phyloP scores from a whole-genome alignment of 2,329 filamentous ascomycete species.

The Helicocarpus griseus region DNA sequence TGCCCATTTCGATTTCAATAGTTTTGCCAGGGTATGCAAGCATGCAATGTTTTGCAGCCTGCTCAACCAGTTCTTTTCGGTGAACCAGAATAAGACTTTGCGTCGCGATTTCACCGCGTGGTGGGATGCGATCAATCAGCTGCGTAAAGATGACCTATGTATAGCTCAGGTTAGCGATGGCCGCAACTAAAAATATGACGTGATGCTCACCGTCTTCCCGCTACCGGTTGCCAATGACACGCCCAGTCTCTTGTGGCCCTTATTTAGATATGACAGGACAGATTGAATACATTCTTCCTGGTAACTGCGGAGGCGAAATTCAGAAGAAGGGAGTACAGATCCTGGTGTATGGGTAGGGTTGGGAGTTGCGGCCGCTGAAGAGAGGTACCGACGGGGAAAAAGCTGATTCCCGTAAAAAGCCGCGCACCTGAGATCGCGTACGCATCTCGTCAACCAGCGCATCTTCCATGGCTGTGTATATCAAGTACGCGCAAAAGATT shows the following conservation, averaged over 20 bases:
- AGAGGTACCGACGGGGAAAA: conserved; percentile 8
- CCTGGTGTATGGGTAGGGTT: conserved; percentile 6
- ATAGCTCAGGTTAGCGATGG: conserved; percentile 5
- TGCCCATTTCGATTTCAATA: conserved; percentile 89
- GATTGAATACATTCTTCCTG: conserved; percentile 87
- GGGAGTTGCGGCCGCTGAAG: conserved; percentile 13
- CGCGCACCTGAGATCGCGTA: conserved; percentile 12
- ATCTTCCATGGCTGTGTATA: conserved; percentile 15
- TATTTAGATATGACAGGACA: conserved; percentile 57
- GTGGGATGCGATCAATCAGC: conserved; percentile 66
- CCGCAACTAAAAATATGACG: neutral
- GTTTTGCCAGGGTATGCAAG: conserved; percentile 68
- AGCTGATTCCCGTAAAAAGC: neutral
- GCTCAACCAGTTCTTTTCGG: conserved; percentile 84
- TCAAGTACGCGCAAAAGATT: neutral
- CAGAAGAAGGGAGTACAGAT: conserved; percentile 9
- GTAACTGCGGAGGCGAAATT: conserved; percentile 64
- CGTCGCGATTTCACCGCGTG: conserved; percentile 47
- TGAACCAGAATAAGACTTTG: conserved; percentile 89
- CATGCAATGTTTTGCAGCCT: conserved; percentile 77
- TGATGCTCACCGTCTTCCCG: conserved; percentile 64
- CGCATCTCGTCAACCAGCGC: conserved; percentile 19
- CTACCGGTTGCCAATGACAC: conserved; percentile 80
- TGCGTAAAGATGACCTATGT: conserved; percentile 89
- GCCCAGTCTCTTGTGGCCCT: conserved; percentile 69